Evolutionary conservation across 2,329 filamentous ascomycete genomes (phyloP).

Genomic region (Colletotrichum cereale): DNA sequence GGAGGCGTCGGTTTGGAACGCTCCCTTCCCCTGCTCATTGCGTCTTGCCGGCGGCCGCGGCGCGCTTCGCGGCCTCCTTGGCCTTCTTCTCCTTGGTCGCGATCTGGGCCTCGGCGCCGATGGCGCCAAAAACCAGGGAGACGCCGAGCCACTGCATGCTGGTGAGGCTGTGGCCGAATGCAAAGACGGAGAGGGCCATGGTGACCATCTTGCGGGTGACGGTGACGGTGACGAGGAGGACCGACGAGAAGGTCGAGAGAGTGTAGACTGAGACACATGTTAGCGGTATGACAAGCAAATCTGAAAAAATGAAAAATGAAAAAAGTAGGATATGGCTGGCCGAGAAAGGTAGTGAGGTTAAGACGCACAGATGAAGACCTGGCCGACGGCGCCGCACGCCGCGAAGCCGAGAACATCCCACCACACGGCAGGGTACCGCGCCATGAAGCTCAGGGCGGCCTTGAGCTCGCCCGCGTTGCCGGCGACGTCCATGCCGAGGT

Average conservation of each 20-base stretch:
- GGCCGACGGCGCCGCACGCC: conserved; percentile 89
- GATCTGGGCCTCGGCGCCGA: conserved; percentile 89
- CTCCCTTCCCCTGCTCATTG: conserved; percentile 30
- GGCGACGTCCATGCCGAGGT: conserved; percentile 74
- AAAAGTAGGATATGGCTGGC: not conserved
- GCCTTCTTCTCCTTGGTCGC: conserved; percentile 84
- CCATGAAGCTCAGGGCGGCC: conserved; percentile 85
- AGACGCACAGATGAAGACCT: conserved; percentile 89
- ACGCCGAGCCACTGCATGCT: conserved; percentile 96
- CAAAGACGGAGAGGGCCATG: conserved; percentile 95
- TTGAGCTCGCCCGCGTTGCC: conserved; percentile 80
- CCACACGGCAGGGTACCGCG: conserved; percentile 82
- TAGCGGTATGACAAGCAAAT: conserved; percentile 1
- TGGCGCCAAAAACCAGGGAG: conserved; percentile 91
- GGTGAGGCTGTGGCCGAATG: conserved; percentile 90
- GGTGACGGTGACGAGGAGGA: conserved; percentile 94
- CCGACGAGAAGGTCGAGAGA: conserved; percentile 88
- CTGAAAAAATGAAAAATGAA: too few species aligned
- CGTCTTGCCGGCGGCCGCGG: conserved; percentile 49
- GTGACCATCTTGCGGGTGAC: conserved; percentile 99
- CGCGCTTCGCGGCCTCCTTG: conserved; percentile 75
- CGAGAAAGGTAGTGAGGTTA: not conserved
- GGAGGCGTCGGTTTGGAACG: not conserved
- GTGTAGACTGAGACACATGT: conserved; percentile 76
- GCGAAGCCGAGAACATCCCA: conserved; percentile 92